Base-by-base conservation (phyloP, 2,329 filamentous ascomycete genomes). In the Karstenula rhodostoma region DNA sequence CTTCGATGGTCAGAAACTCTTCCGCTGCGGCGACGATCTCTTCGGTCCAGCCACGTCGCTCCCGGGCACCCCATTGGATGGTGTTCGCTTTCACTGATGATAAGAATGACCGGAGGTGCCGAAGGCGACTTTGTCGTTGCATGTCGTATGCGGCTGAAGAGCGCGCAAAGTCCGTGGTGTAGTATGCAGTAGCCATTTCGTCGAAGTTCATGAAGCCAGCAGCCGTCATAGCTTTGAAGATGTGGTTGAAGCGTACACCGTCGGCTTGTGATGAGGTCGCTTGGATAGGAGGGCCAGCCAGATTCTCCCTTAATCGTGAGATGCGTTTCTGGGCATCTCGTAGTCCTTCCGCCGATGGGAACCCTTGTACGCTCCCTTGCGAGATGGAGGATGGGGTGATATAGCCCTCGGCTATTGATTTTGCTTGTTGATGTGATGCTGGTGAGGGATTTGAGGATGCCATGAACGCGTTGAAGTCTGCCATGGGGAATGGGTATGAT, bases 61-160 rank as follows among this genome's bases (percentile, higher is more conserved):
- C 56, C n/a, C 56, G 22, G 19, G 48, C 33, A n/a, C 56, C 56
- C 56, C 56, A 58, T n/a, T 48, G 52, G 32, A 44, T 35, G 29
- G 56, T 40, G 27, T 50, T 47, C 6, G 56, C 52, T 33, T 51
- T 53, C 13, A 58, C 40, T 19, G 46, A 44, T 19, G 56, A 51
- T 33, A 58, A 32, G 48, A 58, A 58, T 5, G 17, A 27, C 13
- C 56, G 56, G 17, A 58, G 48, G 37, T 58, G 35, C 19, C 56
- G 37, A 9, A 58, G 22, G 9, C 56, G 56, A 37, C 56, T 58
- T 47, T 58, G 56, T 22, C 56, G 56, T 53, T 58, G 56, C 40
- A 51, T 58, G 48, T 58, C 48, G 56, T 58, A 58, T 35, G 56
- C 56, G 32, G 56, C 56, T 52, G 56, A 58, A 13, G 48, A 58